phyloP scores from a whole-genome alignment of 1,284 basidiomycete species.

The Neolentinus lepideus region DNA sequence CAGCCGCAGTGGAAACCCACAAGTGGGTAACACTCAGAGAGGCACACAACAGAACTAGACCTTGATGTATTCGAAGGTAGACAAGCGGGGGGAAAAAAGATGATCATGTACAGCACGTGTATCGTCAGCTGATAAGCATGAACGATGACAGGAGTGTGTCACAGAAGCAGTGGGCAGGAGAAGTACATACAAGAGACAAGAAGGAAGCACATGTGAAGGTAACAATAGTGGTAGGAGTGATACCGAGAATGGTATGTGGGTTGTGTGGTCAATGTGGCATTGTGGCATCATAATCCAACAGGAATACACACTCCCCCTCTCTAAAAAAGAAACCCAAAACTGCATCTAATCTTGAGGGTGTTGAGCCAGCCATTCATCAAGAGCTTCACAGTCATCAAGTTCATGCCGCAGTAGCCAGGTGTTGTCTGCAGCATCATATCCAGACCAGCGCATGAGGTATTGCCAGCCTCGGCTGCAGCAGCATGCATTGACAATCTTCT shows the following conservation, averaged over 20 bases:
- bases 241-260: background rate
- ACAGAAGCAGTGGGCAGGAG: too few species aligned
- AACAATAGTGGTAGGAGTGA: too few species aligned
- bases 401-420: conserved; percentile 3
- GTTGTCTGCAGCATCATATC: conserved; percentile 4
- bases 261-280: background rate
- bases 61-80: background rate
- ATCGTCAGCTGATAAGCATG: too few species aligned
- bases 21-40: background rate
- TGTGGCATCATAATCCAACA: background rate
- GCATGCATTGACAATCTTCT: conserved; percentile 8
- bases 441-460: conserved; percentile 4
- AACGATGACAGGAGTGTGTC: too few species aligned
- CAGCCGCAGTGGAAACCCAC: background rate
- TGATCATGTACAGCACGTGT: background rate
- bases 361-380: background rate
- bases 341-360: background rate
- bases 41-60: background rate
- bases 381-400: conserved; percentile 3
- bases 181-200: too few species aligned
- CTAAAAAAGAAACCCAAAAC: background rate
- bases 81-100: background rate
- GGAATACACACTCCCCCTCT: background rate
- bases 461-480: conserved; percentile 1
- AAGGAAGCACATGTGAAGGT: too few species aligned